Conservation (phyloP, 805 yeast species). For the Metschnikowia similis region DNA sequence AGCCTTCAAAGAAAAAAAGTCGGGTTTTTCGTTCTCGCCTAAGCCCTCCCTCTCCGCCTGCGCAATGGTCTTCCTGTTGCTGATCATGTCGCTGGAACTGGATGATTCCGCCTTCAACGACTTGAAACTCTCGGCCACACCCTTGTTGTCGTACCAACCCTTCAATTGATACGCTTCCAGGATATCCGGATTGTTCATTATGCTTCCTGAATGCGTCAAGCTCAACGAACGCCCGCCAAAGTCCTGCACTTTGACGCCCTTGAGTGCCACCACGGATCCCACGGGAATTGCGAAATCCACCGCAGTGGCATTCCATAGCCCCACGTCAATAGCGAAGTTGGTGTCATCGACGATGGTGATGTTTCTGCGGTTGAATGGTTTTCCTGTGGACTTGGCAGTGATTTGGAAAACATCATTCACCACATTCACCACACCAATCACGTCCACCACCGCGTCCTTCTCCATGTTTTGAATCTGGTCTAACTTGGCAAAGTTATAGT, state of each 20-base stretch:
- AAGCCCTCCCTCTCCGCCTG: conserved; percentile 63
- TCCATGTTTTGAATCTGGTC: conserved; percentile 63
- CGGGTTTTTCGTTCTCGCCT: conserved; percentile 75
- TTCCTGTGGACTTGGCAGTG: conserved; percentile 82
- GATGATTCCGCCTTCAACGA: conserved; percentile 52
- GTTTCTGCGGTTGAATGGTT: conserved; percentile 90
- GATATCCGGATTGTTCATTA: conserved; percentile 80
- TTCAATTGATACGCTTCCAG: conserved; percentile 82
- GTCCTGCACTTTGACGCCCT: conserved; percentile 85
- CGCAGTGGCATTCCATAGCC: conserved; percentile 90
- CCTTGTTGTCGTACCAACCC: conserved; percentile 92
- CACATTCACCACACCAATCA: conserved; percentile 77
- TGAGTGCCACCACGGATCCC: conserved; percentile 86
- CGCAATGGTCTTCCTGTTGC: conserved; percentile 60
- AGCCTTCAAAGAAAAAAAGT: conserved; percentile 73
- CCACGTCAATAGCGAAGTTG: conserved; percentile 68
- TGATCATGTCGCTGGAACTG: conserved; percentile 29
- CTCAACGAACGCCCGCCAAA: conserved; percentile 84
- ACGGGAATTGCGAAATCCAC: conserved; percentile 65
- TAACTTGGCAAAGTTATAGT: conserved; percentile 71
- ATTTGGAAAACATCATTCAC: conserved; percentile 74
- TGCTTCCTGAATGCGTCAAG: conserved; percentile 70
- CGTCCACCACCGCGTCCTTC: conserved; percentile 73
- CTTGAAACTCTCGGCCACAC: conserved; percentile 58
- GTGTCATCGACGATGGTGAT: conserved; percentile 81